Evolutionary conservation across 2,329 filamentous ascomycete genomes (phyloP).

Genomic region (Cladosporium sphaerospermum): DNA sequence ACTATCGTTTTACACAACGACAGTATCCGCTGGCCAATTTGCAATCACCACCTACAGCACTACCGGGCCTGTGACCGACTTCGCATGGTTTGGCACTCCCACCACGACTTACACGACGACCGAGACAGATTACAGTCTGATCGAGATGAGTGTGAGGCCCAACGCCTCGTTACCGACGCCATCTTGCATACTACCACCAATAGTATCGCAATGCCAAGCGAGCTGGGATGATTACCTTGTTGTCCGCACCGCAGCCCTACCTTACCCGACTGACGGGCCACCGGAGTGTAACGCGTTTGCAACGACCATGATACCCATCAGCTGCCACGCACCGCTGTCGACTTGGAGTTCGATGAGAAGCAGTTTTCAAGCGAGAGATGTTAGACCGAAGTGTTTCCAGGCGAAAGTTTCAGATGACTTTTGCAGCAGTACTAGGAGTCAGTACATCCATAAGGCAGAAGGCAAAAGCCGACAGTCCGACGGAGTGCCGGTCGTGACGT

Average conservation of each 20-base stretch:
- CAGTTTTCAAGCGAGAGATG: not conserved
- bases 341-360: not conserved
- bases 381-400: not conserved
- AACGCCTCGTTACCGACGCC: not conserved
- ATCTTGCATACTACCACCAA: not conserved
- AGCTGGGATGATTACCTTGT: not conserved
- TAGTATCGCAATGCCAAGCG: not conserved
- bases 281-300: not conserved
- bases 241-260: no score
- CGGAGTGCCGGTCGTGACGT: no score
- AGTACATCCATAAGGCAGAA: not conserved
- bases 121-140: not conserved
- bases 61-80: not conserved
- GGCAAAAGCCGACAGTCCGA: not conserved
- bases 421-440: not conserved
- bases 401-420: not conserved
- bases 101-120: not conserved
- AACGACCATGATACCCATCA: not conserved
- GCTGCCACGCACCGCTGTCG: not conserved
- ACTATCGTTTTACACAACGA: not conserved
- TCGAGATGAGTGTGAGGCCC: no score
- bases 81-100: not conserved
- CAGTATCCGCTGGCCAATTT: not conserved
- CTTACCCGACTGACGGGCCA: not conserved
- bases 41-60: constrained; percentile 4